Base-by-base conservation (phyloP, 2,329 filamentous ascomycete species). In the Colletotrichum paranaense region DNA sequence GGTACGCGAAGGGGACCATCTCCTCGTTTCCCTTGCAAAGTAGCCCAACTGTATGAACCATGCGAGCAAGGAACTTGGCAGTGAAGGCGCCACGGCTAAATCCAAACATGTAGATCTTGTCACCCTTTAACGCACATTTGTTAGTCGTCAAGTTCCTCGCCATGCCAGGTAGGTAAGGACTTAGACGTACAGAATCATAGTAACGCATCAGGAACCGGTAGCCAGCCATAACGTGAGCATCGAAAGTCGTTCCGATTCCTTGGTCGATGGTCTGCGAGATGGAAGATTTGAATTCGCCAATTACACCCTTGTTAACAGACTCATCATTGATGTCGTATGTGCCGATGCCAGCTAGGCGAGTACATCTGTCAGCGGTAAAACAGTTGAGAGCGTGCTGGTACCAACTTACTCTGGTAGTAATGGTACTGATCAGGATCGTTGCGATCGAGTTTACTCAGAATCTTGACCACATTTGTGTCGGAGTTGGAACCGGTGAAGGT, bases 201-300 rank as follows among this genome's bases (percentile, higher is more conserved):
- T 87, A 88, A 11, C 86, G 84, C 88, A 90, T 89, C 26, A 89
- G 75, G 68, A 90, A 90, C 3, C 84, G 80, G 74, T 90, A 90
- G 0, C 87, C 88, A 5, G 84, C 85, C 62, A 87, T 84, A 8
- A 90, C 86, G 69, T 90, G 88, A 2, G 84, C 81, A 57, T 86
- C 86, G 62, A 89, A 89, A 0, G 85, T 85, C 26, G 80, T 84
- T 4, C 84, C 86, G 4, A 87, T 79, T 0, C 80, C 86, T 62
- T 84, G 80, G 58, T 88, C 86, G 4, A 86, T 60, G 1, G 82
- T 83, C 77, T 84, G 79, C 6, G 81, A 81, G 59, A 86, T 70
- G 11, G 77, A 81, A 49, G 83, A 84, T 19, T 75, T 75, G 14
- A 86, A 65, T 58, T 80, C 77, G 4, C 81, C 81, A 4, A 84